These are phyloP conservation scores for Arabidopsis hybrid DNA, from an alignment of 441 rosid species.

Conservation along the genomic window DNA sequence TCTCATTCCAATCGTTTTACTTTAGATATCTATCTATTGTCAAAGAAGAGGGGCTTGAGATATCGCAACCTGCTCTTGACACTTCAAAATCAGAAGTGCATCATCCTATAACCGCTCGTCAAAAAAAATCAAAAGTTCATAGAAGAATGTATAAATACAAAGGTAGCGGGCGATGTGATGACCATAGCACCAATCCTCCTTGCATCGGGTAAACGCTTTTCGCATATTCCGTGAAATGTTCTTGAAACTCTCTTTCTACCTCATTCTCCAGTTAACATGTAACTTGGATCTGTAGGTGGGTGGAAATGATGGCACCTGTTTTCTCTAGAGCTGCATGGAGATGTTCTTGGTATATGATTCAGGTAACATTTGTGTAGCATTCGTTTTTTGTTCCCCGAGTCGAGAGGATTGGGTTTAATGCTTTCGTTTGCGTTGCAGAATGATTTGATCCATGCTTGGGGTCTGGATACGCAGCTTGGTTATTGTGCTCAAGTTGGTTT, in stretches of 20 bases:
- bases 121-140: constrained; percentile 60
- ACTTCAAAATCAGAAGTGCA: constrained; percentile 61
- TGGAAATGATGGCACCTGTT: constrained; percentile 98
- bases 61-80: constrained; percentile 79
- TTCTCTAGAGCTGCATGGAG: constrained; percentile 93
- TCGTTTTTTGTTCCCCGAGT: neutral
- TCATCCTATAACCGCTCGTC: constrained; percentile 78
- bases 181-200: constrained; percentile 82
- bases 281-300: constrained; percentile 67
- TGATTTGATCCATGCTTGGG: constrained; percentile 97
- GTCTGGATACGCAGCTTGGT: constrained; percentile 83
- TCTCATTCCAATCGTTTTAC: neutral
- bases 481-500: constrained; percentile 82
- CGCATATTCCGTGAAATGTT: neutral
- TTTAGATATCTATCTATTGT: constrained; percentile 61
- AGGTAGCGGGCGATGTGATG: constrained; percentile 77
- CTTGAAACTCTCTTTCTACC: neutral
- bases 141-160: constrained; percentile 78
- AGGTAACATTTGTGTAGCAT: constrained; percentile 53
- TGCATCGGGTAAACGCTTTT: constrained; percentile 68
- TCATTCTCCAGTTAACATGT: neutral
- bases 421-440: constrained; percentile 58
- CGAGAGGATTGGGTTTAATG: neutral
- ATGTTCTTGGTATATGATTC: constrained; percentile 91
- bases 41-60: constrained; percentile 63